These are phyloP conservation scores for Fusarium vanettenii DNA, from an alignment of 2,329 filamentous ascomycete species.

Conservation along the genomic window DNA sequence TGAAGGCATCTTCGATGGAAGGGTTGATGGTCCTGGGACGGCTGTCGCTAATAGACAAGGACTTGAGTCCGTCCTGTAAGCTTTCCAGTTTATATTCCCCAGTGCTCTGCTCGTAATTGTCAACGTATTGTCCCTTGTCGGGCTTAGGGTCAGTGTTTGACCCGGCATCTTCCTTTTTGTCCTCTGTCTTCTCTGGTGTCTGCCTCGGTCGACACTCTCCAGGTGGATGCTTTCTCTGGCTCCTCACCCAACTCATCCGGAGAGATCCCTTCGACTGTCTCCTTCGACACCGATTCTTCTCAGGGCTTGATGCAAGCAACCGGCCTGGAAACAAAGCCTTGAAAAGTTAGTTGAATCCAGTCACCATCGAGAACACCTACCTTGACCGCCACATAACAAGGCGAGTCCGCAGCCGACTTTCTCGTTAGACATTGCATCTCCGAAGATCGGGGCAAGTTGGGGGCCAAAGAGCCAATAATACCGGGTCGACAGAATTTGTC, in stretches of 20 bases:
- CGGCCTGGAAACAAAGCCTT: conserved; percentile 1
- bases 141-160: neutral
- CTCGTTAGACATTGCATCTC: neutral
- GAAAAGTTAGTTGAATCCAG: neutral
- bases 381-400: conserved; percentile 9
- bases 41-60: conserved; percentile 5
- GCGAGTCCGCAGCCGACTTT: conserved; percentile 5
- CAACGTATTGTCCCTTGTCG: conserved; percentile 20
- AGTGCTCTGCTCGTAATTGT: neutral
- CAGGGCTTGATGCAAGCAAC: neutral
- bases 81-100: conserved; percentile 1
- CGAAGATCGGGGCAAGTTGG: neutral
- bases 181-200: neutral
- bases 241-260: neutral
- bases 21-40: neutral
- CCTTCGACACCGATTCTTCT: neutral
- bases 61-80: conserved; percentile 5
- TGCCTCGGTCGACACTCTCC: neutral
- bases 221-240: conserved; percentile 3
- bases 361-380: neutral
- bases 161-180: neutral
- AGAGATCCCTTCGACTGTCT: conserved; percentile 10
- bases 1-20: conserved; percentile 30
- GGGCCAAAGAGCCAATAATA: conserved; percentile 1
- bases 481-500: neutral